Conservation (phyloP, 2,329 filamentous ascomycete genomes). For the Trichoderma harzianum region DNA sequence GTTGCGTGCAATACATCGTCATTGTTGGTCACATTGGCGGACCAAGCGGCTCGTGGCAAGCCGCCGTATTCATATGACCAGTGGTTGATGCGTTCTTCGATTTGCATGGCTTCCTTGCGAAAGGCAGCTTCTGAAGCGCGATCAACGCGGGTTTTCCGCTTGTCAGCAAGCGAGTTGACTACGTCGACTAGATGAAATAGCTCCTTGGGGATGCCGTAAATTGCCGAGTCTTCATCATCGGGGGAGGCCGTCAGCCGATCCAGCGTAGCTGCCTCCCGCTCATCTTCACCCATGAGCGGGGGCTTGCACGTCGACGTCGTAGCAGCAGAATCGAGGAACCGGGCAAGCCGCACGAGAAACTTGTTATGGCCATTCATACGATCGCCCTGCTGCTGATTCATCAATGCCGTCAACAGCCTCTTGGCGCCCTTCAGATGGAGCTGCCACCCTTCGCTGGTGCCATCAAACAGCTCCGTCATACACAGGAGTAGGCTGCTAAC, state of each 20-base stretch:
- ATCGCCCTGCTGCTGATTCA: constrained; percentile 31
- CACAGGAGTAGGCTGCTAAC: constrained; percentile 40
- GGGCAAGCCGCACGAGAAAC: constrained; percentile 34
- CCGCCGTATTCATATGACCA: constrained; percentile 35
- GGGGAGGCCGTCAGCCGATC: constrained; percentile 27
- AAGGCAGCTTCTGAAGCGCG: constrained; percentile 30
- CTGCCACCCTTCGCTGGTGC: constrained; percentile 41
- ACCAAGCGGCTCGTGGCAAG: constrained; percentile 26
- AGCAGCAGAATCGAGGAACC: constrained; percentile 34
- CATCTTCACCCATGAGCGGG: constrained; percentile 34
- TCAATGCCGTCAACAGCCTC: constrained; percentile 34
- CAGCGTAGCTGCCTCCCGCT: constrained; percentile 27
- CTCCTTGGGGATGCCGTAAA: constrained; percentile 36
- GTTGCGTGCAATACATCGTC: constrained; percentile 36
- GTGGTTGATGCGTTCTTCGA: constrained; percentile 36
- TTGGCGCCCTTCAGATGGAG: constrained; percentile 42
- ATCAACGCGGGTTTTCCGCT: constrained; percentile 32
- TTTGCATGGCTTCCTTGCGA: constrained; percentile 27
- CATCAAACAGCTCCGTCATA: constrained; percentile 43
- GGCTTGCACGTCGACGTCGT: constrained; percentile 35
- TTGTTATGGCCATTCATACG: constrained; percentile 37
- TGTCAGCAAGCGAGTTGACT: constrained; percentile 33
- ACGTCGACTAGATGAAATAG: constrained; percentile 34
- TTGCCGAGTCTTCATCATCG: constrained; percentile 33
- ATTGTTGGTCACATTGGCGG: constrained; percentile 21